Base-by-base conservation (phyloP, 768 basidiomycete species). In the Suillus paluster region DNA sequence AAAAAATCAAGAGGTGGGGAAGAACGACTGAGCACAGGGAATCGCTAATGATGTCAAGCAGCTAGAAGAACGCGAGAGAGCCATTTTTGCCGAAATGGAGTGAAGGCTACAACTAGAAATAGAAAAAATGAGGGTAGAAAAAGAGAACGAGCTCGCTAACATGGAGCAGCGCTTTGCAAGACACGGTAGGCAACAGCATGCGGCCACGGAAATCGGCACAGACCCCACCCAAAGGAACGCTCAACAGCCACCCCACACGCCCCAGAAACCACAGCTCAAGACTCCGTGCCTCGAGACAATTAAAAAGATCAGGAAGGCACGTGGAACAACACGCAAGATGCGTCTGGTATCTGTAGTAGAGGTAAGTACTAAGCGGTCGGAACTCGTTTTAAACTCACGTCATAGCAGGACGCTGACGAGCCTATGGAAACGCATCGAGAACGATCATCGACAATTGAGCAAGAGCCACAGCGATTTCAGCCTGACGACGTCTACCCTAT, bases 121-220 rank as follows among this genome's bases (percentile, higher is more conserved):
- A 17, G 33, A 38, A 23, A 54, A 53, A 44, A 34, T 61, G 59
- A 39, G 59, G 63, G 63, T 48, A 5, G 54, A 60, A 30, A 64
- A 64, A 50, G 63, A 44, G 48, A 60, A 45, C 30, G 63, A 64
- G 12, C 56, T 64, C 14, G 59, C 59, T 23, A 64, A 60, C 41
- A 64, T 64, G 9, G 59, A 64, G 38, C 63, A 64, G 30, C 19
- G 55, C 1, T 45, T 50, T 60, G 48, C 41, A 10, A 39, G 15
- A 17, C 15, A 15, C 15, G 39, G 39, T 39, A 39, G 39, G 39
- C 39, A 39, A 39, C 39, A 39, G 14, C 39, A 39, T 39, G 15
- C 39, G 15, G 39, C 39, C 39, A 39, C 15, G 39, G 39, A 39
- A 12, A 39, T 39, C 5, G 39, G 15, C 39, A 39, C 15, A 15